Percentiles rank a stretch among this genome's conserved stretches.
phyloP scores from a whole-genome alignment of 2,329 filamentous ascomycete species.

The Paecilomyces dactylethromorphus region DNA sequence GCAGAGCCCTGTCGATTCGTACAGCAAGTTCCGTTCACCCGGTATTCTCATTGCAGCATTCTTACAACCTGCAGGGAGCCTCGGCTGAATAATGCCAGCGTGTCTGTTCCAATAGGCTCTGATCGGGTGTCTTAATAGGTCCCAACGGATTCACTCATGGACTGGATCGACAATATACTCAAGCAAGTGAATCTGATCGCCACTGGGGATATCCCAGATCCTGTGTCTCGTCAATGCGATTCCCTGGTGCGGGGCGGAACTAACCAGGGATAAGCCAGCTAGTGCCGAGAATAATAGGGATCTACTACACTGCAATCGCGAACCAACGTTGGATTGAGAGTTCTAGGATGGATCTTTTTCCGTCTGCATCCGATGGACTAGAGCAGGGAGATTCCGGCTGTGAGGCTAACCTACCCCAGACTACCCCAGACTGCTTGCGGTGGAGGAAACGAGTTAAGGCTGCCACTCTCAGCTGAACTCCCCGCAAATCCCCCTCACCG shows the following conservation, averaged over 20 bases:
- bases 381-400: neutral
- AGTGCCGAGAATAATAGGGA: neutral
- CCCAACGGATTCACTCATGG: neutral
- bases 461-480: neutral
- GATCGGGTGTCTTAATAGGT: neutral
- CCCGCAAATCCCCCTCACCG: neutral
- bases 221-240: neutral
- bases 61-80: neutral
- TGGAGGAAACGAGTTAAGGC: neutral
- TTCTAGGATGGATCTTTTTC: neutral
- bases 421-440: neutral
- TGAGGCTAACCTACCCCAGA: neutral
- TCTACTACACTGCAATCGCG: neutral
- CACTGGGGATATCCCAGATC: neutral
- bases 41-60: neutral
- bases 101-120: neutral
- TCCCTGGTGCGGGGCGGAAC: neutral
- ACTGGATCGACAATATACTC: neutral
- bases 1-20: neutral
- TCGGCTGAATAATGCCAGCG: neutral
- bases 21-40: neutral
- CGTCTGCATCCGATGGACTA: neutral
- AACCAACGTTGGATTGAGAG: neutral
- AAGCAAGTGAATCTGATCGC: neutral
- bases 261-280: neutral